A percentile compares a stretch with the other conserved stretches of the same genome.
phyloP scores from a whole-genome alignment of 768 basidiomycete genomes.

The Coprinopsis cinerea region DNA sequence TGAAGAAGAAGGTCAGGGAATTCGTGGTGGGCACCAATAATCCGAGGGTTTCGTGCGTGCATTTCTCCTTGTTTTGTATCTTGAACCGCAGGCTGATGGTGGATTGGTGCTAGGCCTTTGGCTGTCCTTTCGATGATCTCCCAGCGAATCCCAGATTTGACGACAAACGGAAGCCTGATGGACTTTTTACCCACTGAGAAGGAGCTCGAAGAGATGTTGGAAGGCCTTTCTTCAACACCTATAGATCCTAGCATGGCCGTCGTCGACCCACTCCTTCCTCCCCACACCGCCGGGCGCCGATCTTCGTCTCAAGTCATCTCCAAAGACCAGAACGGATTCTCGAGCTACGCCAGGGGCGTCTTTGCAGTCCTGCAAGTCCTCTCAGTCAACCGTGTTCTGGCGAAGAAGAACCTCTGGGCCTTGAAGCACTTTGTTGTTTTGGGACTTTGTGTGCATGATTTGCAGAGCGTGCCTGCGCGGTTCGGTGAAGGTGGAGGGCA shows the following conservation, averaged over 20 bases:
- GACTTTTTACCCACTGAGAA: slow-evolving; percentile 49
- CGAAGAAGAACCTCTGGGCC: slow-evolving; percentile 50
- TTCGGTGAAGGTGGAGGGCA: too few relatives aligned
- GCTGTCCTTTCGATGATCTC: slow-evolving; percentile 36
- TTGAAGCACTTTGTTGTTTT: slow-evolving; percentile 67
- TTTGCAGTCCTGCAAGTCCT: slow-evolving; percentile 52
- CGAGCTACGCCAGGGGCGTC: slow-evolving; percentile 59
- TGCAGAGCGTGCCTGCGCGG: slow-evolving; percentile 46
- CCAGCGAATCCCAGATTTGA: slow-evolving; percentile 29
- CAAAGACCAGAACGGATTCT: slow-evolving; percentile 48
- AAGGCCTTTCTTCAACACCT: slow-evolving; percentile 38
- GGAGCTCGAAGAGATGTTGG: slow-evolving; percentile 43
- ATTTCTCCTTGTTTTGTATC: background rate
- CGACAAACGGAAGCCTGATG: slow-evolving; percentile 32
- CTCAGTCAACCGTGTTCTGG: slow-evolving; percentile 51
- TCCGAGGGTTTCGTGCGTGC: slow-evolving; percentile 28
- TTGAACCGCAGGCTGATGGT: background rate
- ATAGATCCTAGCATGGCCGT: slow-evolving; percentile 53
- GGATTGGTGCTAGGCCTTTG: slow-evolving; percentile 32
- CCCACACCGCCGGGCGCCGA: slow-evolving; percentile 22
- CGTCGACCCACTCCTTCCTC: slow-evolving; percentile 53
- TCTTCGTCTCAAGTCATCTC: background rate
- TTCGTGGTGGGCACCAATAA: slow-evolving; percentile 35
- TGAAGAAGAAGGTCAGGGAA: slow-evolving; percentile 37
- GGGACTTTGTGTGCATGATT: slow-evolving; percentile 57